Conservation (phyloP, 2,329 filamentous ascomycete genomes). For the Aspergillaceae sp. region DNA sequence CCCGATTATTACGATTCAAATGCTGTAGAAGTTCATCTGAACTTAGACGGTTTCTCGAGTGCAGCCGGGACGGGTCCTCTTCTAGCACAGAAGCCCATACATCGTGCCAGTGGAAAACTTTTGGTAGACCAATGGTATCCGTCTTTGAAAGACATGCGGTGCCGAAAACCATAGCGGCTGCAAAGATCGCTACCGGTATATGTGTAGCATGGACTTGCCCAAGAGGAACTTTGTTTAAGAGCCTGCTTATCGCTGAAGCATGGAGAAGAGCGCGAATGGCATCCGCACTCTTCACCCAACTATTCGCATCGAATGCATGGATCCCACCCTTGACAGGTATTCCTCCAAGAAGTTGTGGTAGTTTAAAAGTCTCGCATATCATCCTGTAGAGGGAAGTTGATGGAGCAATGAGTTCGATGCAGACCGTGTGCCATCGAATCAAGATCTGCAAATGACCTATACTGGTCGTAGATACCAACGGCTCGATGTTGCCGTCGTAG, state of each 20-base stretch:
- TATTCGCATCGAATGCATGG: slow-evolving; percentile 2
- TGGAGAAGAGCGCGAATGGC: slow-evolving; percentile 7
- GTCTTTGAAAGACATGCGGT: slow-evolving; percentile 5
- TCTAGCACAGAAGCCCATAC: slow-evolving; percentile 1
- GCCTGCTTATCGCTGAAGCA: slow-evolving; percentile 6
- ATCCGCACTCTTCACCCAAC: slow-evolving; percentile 7
- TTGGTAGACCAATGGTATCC: slow-evolving; percentile 2
- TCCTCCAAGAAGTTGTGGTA: slow-evolving; percentile 5
- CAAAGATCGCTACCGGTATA: slow-evolving; percentile 9
- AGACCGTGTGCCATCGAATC: slow-evolving; percentile 13
- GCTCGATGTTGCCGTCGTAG: slow-evolving; percentile 4
- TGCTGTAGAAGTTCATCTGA: not conserved
- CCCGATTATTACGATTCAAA: not conserved
- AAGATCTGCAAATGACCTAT: not conserved
- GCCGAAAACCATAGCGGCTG: slow-evolving; percentile 7
- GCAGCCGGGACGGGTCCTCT: not conserved
- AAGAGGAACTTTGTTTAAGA: slow-evolving; percentile 6
- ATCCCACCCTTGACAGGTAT: not conserved
- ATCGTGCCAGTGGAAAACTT: slow-evolving; percentile 2
- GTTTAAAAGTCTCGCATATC: slow-evolving; percentile 4
- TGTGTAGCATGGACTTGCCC: slow-evolving; percentile 7
- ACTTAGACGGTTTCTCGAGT: too few relatives aligned
- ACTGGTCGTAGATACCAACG: not conserved
- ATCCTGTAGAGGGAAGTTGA: slow-evolving; percentile 7
- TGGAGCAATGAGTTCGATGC: slow-evolving; percentile 8